Evolutionary conservation across 23 red algal genomes (phyloP), one percentile per base, ranked within the genome.

Genomic region (Rhodosorus marinus): DNA sequence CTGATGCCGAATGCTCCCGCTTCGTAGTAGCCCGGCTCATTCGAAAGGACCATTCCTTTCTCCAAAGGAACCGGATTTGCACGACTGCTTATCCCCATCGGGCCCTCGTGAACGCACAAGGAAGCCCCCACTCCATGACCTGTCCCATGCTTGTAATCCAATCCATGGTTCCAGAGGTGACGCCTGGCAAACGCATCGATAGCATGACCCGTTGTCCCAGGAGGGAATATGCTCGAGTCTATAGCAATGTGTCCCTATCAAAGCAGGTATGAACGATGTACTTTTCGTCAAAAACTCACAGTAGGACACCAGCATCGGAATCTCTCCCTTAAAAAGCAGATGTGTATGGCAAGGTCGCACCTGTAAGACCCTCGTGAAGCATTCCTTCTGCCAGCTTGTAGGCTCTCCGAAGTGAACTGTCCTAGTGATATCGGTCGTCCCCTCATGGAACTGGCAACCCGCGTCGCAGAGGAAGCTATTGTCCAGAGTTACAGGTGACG

Each of bases 11-110:
- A 95, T 29, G 46, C 15, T 20, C 57, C 72, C n/a, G 65, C 72
- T 47, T 83, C 66, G 62, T 95, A 95, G 60, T 84, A 95, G 2
- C 88, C 88, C 35, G 88, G 88, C 55, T 95, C 88, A 38, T 95
- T 95, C 23, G 52, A 64, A 14, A 95, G 64, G 26, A 83, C 55
- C 88, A 95, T 95, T 41, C 77, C 77, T 25, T 67, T 54, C 47
- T 61, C 51, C 14, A 95, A 32, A 35, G 31, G 67, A 4, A 76
- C 79, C 36, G 34, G 14, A 32, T 74, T 71, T 31, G 68, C 25
- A 9, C 88, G 69, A 7, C 57, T 50, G 25, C 74, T 76, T 6
- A 95, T 95, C 36, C 65, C 71, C 30, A 85, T 78, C 26, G 88
- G 88, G 9, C 88, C 88, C 36, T 95, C 88, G 62, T 95, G 88